Conservation (phyloP, 257 asterid genomes). For the Solanum paucissectum region DNA sequence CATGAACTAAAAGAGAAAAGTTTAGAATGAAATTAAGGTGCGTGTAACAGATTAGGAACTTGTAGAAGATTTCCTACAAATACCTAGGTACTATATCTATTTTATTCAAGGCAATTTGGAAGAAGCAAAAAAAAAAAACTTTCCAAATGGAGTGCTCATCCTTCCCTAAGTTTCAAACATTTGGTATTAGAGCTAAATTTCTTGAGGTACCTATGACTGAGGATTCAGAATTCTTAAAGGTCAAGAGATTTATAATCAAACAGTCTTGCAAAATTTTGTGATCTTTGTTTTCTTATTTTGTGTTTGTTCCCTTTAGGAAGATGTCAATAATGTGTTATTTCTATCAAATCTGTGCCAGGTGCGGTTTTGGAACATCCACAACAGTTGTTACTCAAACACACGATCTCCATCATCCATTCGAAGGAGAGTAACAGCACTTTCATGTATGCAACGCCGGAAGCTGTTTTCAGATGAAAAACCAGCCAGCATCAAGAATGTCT, state of each 20-base stretch:
- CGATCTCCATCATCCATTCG: slow-evolving; percentile 78
- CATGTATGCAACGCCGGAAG: slow-evolving; percentile 43
- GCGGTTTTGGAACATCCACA: slow-evolving; percentile 63
- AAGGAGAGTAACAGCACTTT: slow-evolving; percentile 58
- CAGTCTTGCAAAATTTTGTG: neutral
- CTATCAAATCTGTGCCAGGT: slow-evolving; percentile 30
- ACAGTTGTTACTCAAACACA: slow-evolving; percentile 60
- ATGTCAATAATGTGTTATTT: neutral
- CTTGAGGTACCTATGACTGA: neutral
- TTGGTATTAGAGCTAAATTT: neutral
- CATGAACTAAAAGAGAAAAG: neutral
- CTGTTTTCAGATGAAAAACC: slow-evolving; percentile 45
- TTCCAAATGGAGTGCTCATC: neutral
- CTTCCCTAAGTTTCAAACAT: neutral
- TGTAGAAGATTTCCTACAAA: neutral
- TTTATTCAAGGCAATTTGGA: neutral
- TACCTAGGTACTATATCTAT: neutral
- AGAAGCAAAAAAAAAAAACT: neutral
- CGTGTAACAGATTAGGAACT: neutral
- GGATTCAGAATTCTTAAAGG: neutral
- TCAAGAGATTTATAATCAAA: neutral
- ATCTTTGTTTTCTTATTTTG: neutral
- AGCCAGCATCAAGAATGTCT: slow-evolving; percentile 7
- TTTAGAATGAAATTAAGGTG: neutral
- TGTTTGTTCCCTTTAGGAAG: neutral